Conservation (phyloP, 176 grass and related monocot genomes). For the Aegilops sharonensis region DNA sequence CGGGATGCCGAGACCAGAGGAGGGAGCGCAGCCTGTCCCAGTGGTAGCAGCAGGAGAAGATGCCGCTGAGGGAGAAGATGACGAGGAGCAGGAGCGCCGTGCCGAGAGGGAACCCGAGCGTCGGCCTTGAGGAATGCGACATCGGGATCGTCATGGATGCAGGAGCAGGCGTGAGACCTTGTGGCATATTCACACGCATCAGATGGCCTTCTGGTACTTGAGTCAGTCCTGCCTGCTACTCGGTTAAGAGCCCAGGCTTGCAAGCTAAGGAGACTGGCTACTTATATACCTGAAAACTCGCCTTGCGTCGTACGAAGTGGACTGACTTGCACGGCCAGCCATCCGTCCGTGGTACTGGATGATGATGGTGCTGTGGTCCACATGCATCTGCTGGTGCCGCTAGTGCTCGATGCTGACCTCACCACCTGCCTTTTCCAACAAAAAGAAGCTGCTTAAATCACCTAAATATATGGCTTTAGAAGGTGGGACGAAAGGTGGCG, state of each 20-base stretch:
- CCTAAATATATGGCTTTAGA: conserved; percentile 25
- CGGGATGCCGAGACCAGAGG: conserved; percentile 35
- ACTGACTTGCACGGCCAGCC: conserved; percentile 54
- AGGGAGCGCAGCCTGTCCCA: conserved; percentile 89
- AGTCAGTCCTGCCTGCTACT: not conserved
- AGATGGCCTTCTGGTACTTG: conserved; percentile 24
- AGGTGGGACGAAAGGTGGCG: conserved; percentile 40
- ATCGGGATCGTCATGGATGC: conserved; percentile 31
- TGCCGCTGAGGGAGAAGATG: conserved; percentile 88
- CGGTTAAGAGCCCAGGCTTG: conserved; percentile 31
- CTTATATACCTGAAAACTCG: conserved; percentile 40
- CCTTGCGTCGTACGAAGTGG: conserved; percentile 39
- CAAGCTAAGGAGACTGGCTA: conserved; percentile 12
- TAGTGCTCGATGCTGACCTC: conserved; percentile 41
- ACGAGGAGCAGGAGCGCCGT: conserved; percentile 79
- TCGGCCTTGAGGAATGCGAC: conserved; percentile 50
- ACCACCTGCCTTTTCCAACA: conserved; percentile 32
- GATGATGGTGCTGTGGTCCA: conserved; percentile 36
- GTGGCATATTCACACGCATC: conserved; percentile 40
- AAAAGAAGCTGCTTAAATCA: conserved; percentile 29
- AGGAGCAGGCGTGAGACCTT: conserved; percentile 48
- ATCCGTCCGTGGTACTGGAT: conserved; percentile 53
- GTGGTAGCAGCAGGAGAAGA: conserved; percentile 94
- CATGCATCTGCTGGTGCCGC: conserved; percentile 12
- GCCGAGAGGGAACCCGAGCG: conserved; percentile 78